Conservation (phyloP, 225 moss, liverwort and hornwort species). For the Polytrichum commune region DNA sequence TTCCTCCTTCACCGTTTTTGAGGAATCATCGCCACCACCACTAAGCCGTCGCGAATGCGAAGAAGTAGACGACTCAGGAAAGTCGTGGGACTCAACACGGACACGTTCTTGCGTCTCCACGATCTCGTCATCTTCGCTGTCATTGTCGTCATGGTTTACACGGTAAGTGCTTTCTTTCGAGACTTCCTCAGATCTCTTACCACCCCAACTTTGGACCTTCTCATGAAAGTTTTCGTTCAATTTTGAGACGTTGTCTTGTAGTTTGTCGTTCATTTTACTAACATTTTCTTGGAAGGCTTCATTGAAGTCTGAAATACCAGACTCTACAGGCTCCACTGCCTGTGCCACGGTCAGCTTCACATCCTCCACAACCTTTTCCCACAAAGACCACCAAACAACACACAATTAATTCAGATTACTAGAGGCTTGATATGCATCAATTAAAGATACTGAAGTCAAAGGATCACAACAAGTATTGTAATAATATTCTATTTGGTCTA, state of each 20-base stretch:
- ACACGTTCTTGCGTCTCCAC: constrained; percentile 36
- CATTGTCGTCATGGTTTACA: constrained; percentile 16
- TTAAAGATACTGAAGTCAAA: no score
- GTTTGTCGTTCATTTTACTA: constrained; percentile 42
- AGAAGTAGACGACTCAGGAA: constrained; percentile 8
- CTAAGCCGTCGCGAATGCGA: not conserved
- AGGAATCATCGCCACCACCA: not conserved
- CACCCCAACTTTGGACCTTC: constrained; percentile 30
- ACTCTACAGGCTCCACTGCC: constrained; percentile 79
- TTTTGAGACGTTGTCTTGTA: constrained; percentile 42
- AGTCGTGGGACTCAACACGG: constrained; percentile 8
- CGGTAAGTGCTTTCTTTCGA: constrained; percentile 30
- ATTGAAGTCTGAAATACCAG: constrained; percentile 51
- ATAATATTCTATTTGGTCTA: no score
- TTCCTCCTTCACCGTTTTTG: constrained; percentile 30
- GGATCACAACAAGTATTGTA: no score
- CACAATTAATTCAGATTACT: no score
- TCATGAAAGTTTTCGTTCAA: constrained; percentile 32
- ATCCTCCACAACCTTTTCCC: constrained; percentile 74
- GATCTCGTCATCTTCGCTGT: constrained; percentile 26
- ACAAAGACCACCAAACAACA: constrained; percentile 11
- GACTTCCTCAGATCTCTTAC: constrained; percentile 28
- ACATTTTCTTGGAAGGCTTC: constrained; percentile 52
- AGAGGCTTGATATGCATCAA: no score
- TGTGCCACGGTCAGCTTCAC: constrained; percentile 73